Evolutionary conservation across 352 stramenopile genomes (phyloP), one percentile per base, ranked within the genome.

Genomic region (Elongisporangium anandrum): DNA sequence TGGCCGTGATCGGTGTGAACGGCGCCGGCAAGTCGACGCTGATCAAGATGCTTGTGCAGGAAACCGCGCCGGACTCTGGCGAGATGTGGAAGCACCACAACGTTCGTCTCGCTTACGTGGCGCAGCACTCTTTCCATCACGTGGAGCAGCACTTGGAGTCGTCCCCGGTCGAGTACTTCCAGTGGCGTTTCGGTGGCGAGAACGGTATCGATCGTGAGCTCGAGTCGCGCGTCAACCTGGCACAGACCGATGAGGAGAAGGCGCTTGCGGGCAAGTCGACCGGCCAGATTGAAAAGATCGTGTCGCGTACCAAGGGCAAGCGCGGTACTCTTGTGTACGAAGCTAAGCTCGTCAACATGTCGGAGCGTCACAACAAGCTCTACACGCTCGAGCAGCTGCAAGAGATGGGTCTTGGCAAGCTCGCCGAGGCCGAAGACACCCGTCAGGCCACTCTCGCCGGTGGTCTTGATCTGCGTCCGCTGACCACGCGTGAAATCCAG

Each of bases 11-110:
- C 51, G 96, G 97, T 62, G 91, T 92, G 50, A 99, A 99, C 67
- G 97, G 97, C 60, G 97, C 96, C 39, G 97, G 97, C 62, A 99
- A 99, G 76, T 98, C 91, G 59, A 99, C 97, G 55, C 95, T 99
- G 68, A 99, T 99, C 74, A 99, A 99, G 88, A 89, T 98, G 73
- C 61, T 90, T 29, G 75, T 87, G 45, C 77, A 87, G 64, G 79
- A 92, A 77, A 96, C 72, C 59, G 86, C 69, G 55, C 96, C 66
- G 53, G 77, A 73, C 80, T 83, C 48, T 57, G 79, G 69, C 69
- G 88, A 75, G 60, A 81, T 76, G 72, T 97, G 72, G 87, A 94
- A 78, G 68, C 79, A 95, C 78, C 64, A 96, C 66, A 97, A 97
- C 63, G 90, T 96, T 55, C 94, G 94, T 75, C 77, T 99, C 55